Evolutionary conservation across 1,139 yeast genomes (phyloP).

Genomic region (Komagataea norvegica): DNA sequence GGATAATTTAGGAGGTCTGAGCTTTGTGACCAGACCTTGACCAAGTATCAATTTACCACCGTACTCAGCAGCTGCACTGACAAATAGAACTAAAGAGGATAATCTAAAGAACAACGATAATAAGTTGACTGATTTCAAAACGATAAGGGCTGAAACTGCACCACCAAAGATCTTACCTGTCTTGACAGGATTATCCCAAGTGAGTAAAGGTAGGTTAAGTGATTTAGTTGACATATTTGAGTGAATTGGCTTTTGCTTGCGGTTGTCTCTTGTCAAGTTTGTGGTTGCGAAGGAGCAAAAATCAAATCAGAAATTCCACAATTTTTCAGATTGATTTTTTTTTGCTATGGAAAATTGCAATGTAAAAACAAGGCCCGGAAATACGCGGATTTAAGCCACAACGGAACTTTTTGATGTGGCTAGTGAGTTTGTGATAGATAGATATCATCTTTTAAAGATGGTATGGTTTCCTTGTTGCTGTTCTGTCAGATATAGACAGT

Average conservation of each 20-base stretch:
- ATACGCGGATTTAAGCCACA: no score
- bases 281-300: conserved; percentile 4
- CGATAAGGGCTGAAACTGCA: conserved; percentile 51
- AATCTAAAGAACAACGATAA: conserved; percentile 61
- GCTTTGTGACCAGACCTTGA: conserved; percentile 64
- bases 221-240: conserved; percentile 7
- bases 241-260: not conserved
- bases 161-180: conserved; percentile 78
- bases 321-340: not conserved
- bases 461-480: no score
- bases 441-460: no score
- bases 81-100: conserved; percentile 31
- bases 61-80: conserved; percentile 67
- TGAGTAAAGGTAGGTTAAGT: conserved; percentile 39
- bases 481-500: no score
- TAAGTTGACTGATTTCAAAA: conserved; percentile 67
- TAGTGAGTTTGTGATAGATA: no score
- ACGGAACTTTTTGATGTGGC: no score
- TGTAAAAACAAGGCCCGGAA: no score
- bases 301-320: no score
- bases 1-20: conserved; percentile 43
- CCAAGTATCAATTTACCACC: conserved; percentile 63
- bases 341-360: no score
- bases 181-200: conserved; percentile 79
- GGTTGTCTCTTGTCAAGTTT: no score